Evolutionary conservation across 2,329 filamentous ascomycete genomes (phyloP).

Genomic region (Aschersonia sp.): DNA sequence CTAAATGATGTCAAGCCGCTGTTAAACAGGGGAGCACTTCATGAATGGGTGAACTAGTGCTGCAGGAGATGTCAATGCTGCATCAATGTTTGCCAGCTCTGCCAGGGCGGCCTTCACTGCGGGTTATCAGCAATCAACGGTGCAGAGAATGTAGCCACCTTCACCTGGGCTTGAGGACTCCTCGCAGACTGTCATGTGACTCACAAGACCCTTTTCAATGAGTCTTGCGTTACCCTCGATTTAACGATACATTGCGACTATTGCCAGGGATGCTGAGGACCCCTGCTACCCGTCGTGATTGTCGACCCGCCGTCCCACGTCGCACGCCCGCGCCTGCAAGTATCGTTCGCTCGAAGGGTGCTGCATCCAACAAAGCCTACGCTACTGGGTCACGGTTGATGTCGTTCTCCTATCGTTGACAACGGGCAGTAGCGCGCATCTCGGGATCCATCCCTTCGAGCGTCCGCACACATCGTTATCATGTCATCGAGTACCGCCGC

Average conservation of each 20-base stretch:
- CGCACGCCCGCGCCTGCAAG: not conserved
- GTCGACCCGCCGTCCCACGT: not conserved
- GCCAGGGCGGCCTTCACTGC: too few species aligned
- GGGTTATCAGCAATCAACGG: too few species aligned
- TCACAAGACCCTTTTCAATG: too few species aligned
- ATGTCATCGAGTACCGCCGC: constrained; percentile 25
- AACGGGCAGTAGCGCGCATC: not conserved
- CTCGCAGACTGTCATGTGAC: too few species aligned
- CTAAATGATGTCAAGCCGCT: not conserved
- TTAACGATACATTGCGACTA: too few species aligned
- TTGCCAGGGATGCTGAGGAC: not conserved
- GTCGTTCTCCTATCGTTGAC: not conserved
- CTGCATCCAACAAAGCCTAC: not conserved
- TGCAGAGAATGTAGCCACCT: too few species aligned
- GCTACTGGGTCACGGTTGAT: not conserved
- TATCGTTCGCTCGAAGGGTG: not conserved
- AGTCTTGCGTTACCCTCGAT: too few species aligned
- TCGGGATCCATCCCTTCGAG: constrained; percentile 1
- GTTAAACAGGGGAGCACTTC: too few species aligned
- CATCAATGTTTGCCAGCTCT: too few species aligned
- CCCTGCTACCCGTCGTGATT: not conserved
- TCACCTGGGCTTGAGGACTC: too few species aligned
- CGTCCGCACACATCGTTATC: constrained; percentile 3
- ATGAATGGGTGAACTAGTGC: too few species aligned
- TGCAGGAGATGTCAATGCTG: too few species aligned